Conservation (phyloP, 1,139 yeast species). For the Chernovozyma aurita region DNA sequence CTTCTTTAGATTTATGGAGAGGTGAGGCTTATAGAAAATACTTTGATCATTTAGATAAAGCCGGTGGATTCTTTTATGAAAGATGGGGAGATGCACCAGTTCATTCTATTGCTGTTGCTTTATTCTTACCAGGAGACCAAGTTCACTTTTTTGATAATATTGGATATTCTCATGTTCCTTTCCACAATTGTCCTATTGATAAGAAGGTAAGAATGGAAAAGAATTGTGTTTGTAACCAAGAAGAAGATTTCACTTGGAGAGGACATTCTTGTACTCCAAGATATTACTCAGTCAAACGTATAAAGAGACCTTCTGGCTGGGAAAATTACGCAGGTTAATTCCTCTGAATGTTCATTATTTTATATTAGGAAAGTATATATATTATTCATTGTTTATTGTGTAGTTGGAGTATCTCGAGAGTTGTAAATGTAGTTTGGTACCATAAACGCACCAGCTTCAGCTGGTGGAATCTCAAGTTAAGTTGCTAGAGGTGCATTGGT, state of each 20-base stretch:
- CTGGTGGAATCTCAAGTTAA: too few relatives aligned
- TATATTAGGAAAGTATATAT: not conserved
- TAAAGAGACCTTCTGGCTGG: slow-evolving; percentile 77
- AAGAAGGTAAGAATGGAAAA: slow-evolving; percentile 45
- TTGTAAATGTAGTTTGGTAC: too few relatives aligned
- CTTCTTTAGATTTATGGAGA: slow-evolving; percentile 71
- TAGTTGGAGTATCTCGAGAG: too few relatives aligned
- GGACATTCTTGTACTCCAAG: slow-evolving; percentile 81
- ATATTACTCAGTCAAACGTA: slow-evolving; percentile 58
- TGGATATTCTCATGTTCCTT: slow-evolving; percentile 78
- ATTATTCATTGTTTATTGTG: too few relatives aligned
- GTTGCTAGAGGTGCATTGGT: too few relatives aligned
- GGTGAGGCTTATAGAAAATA: slow-evolving; percentile 62
- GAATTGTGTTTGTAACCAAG: slow-evolving; percentile 70
- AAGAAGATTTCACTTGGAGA: slow-evolving; percentile 78
- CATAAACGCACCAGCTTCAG: too few relatives aligned
- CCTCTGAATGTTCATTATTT: not conserved
- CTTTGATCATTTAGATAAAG: slow-evolving; percentile 66
- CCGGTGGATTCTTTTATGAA: slow-evolving; percentile 88
- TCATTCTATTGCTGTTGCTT: slow-evolving; percentile 81
- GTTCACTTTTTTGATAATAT: slow-evolving; percentile 79
- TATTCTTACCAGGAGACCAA: slow-evolving; percentile 61
- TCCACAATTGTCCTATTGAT: slow-evolving; percentile 74
- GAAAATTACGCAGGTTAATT: slow-evolving; percentile 41
- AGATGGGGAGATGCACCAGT: slow-evolving; percentile 95